Percentiles rank a stretch among this genome's conserved stretches.
Evolutionary conservation across 2,329 filamentous ascomycete genomes (phyloP).

Genomic region (Parasarocladium wereldwijsianum): DNA sequence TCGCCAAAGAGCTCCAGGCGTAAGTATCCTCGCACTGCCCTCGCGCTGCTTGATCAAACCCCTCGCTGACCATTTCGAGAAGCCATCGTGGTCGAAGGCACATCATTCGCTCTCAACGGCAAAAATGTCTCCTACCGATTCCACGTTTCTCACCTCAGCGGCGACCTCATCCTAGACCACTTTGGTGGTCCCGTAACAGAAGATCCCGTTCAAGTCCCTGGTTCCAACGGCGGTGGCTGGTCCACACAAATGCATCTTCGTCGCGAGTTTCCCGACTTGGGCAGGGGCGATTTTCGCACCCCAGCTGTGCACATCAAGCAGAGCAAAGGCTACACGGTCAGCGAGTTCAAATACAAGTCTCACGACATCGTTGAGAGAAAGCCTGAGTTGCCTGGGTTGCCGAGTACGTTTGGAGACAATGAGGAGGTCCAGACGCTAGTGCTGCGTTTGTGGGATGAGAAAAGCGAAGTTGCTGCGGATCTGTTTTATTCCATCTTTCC

Average conservation of each 20-base stretch:
- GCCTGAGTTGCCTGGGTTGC: conserved; percentile 37
- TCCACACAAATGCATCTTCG: conserved; percentile 32
- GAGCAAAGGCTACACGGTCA: conserved; percentile 41
- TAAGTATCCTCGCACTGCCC: background rate
- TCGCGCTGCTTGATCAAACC: background rate
- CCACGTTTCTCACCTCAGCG: conserved; percentile 39
- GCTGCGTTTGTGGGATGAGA: conserved; percentile 42
- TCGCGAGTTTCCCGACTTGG: conserved; percentile 50
- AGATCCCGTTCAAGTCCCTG: conserved; percentile 17
- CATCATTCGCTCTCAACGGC: conserved; percentile 41
- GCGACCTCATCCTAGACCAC: conserved; percentile 45
- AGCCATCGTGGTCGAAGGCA: conserved; percentile 40
- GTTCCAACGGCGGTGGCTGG: conserved; percentile 30
- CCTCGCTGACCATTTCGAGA: conserved; percentile 1
- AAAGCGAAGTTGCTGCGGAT: conserved; percentile 41
- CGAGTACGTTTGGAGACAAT: conserved; percentile 41
- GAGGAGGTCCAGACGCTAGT: conserved; percentile 43
- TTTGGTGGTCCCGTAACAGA: conserved; percentile 43
- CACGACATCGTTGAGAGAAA: conserved; percentile 42
- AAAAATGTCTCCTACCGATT: conserved; percentile 46
- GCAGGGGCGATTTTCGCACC: conserved; percentile 46
- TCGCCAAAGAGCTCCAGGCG: background rate
- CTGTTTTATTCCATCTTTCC: conserved; percentile 51
- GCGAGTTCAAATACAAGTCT: conserved; percentile 41
- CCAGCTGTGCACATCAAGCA: conserved; percentile 48